Conservation (phyloP, 495 filamentous ascomycete species). For the Trichocladium antarcticum region DNA sequence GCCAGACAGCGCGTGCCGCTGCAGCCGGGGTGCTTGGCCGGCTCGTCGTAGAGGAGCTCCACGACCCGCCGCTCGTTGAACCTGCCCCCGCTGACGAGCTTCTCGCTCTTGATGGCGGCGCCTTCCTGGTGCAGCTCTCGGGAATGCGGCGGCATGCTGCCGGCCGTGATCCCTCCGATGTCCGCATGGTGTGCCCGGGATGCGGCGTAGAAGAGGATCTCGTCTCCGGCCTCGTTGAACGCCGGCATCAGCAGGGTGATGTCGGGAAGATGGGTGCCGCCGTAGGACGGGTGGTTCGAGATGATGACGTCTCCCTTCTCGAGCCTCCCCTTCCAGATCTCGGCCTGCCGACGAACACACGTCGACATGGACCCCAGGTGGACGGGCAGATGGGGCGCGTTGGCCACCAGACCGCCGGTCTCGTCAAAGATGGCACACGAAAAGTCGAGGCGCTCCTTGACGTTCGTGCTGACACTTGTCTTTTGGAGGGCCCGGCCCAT, state of each 20-base stretch:
- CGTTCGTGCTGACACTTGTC: constrained; percentile 94
- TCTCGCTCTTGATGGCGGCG: constrained; percentile 86
- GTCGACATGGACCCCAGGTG: constrained; percentile 91
- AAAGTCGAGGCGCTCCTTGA: constrained; percentile 94
- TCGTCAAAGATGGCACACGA: constrained; percentile 92
- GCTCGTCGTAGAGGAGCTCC: constrained; percentile 72
- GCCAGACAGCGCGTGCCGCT: constrained; percentile 80
- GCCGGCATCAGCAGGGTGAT: constrained; percentile 93
- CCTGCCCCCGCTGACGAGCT: constrained; percentile 77
- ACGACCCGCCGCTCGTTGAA: constrained; percentile 84
- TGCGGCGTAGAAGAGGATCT: constrained; percentile 94
- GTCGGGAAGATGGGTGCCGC: constrained; percentile 71
- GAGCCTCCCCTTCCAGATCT: constrained; percentile 84
- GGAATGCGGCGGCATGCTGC: constrained; percentile 93
- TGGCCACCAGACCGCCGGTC: constrained; percentile 84
- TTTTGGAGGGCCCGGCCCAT: constrained; percentile 95
- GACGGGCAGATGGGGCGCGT: constrained; percentile 88
- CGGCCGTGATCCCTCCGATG: constrained; percentile 90
- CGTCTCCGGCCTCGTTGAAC: constrained; percentile 60
- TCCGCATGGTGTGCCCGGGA: constrained; percentile 94
- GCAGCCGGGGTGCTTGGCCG: constrained; percentile 76
- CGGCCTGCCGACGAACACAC: constrained; percentile 82
- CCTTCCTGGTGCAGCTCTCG: constrained; percentile 91
- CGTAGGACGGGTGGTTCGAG: constrained; percentile 90
- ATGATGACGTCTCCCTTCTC: constrained; percentile 89